Evolutionary conservation across 176 grass and related monocot species (phyloP).

Genomic region (Eleusine coracana): DNA sequence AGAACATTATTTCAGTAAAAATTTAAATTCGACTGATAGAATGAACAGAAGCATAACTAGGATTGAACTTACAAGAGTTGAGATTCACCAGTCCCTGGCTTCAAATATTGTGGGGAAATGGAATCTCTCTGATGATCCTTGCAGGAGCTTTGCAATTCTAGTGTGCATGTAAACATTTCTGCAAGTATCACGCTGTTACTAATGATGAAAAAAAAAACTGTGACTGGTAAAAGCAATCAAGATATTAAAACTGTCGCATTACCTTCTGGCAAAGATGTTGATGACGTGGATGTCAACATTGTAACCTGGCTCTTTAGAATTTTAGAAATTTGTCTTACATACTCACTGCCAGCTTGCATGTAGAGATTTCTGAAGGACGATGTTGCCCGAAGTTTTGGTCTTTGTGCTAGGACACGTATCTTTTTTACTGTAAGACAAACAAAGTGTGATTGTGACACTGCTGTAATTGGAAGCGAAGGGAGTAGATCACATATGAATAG

Average conservation of each 20-base stretch:
- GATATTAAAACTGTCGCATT: neutral
- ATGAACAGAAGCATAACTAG: slow-evolving; percentile 4
- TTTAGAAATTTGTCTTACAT: slow-evolving; percentile 82
- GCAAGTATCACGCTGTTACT: slow-evolving; percentile 33
- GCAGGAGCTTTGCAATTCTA: slow-evolving; percentile 78
- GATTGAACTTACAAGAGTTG: slow-evolving; percentile 82
- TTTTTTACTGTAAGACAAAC: slow-evolving; percentile 72
- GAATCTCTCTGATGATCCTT: slow-evolving; percentile 58
- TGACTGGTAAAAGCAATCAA: neutral
- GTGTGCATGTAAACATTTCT: slow-evolving; percentile 72
- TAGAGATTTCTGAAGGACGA: slow-evolving; percentile 79
- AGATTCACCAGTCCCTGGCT: slow-evolving; percentile 86
- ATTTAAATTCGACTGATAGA: slow-evolving; percentile 14
- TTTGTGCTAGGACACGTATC: slow-evolving; percentile 69
- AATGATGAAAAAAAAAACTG: slow-evolving; percentile 18
- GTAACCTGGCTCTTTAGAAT: slow-evolving; percentile 81
- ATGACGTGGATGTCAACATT: slow-evolving; percentile 65
- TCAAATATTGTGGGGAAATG: slow-evolving; percentile 66
- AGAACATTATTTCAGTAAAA: neutral
- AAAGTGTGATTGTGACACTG: neutral
- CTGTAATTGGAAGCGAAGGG: neutral
- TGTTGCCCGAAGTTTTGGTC: slow-evolving; percentile 63
- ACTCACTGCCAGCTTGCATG: slow-evolving; percentile 79
- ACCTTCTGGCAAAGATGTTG: slow-evolving; percentile 78
- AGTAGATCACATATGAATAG: neutral